A percentile compares a stretch with the other conserved stretches of the same genome.
Evolutionary conservation across 2,329 filamentous ascomycete genomes (phyloP).

Genomic region (Phaeoacremonium minimum): DNA sequence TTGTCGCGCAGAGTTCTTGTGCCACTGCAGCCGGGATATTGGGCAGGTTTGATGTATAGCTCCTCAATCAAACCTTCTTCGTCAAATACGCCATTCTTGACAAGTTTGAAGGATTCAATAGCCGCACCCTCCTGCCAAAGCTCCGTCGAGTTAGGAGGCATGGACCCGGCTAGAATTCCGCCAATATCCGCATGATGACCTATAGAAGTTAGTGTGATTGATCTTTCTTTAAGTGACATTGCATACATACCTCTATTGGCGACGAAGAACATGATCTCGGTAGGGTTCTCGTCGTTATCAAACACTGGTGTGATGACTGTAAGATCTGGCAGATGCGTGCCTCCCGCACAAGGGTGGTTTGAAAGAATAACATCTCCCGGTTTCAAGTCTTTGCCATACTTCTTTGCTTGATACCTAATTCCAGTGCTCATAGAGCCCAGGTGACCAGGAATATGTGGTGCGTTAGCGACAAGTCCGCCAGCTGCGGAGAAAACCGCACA

Average conservation of each 20-base stretch:
- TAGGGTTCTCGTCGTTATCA: conserved; percentile 9
- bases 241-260: conserved; percentile 1
- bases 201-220: conserved; percentile 20
- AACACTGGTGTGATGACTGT: conserved; percentile 35
- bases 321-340: conserved; percentile 32
- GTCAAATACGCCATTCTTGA: conserved; percentile 64
- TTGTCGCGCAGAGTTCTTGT: conserved; percentile 68
- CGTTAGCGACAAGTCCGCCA: conserved; percentile 31
- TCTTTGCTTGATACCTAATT: conserved; percentile 28
- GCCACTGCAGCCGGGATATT: conserved; percentile 64
- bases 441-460: conserved; percentile 33
- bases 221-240: neutral
- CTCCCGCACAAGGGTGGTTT: conserved; percentile 30
- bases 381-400: conserved; percentile 34
- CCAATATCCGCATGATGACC: conserved; percentile 31
- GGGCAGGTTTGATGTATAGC: conserved; percentile 60
- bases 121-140: conserved; percentile 48
- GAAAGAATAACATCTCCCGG: conserved; percentile 31
- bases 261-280: conserved; percentile 1
- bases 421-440: conserved; percentile 34
- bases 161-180: conserved; percentile 65
- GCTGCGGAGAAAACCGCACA: conserved; percentile 35
- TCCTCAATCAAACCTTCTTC: conserved; percentile 63
- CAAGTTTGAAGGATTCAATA: conserved; percentile 54
- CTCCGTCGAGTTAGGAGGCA: conserved; percentile 60